A percentile compares a stretch with the other conserved stretches of the same genome.
phyloP scores from a whole-genome alignment of 805 yeast genomes.

The Scheffersomyces ergatensis region DNA sequence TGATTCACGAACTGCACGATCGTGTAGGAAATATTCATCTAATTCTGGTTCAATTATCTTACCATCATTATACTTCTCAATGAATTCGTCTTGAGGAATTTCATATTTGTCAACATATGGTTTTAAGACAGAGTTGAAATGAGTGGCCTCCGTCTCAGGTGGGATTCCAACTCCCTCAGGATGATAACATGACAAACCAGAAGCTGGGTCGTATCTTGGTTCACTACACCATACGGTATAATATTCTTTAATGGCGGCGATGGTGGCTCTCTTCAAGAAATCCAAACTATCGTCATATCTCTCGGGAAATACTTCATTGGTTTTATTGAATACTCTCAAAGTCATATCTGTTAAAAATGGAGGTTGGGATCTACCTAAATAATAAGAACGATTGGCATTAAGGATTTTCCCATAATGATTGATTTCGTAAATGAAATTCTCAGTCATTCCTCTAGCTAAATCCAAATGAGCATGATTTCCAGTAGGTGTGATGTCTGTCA shows the following conservation, averaged over 20 bases:
- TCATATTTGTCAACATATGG: slow-evolving; percentile 68
- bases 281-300: slow-evolving; percentile 42
- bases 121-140: slow-evolving; percentile 67
- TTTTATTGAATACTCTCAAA: slow-evolving; percentile 58
- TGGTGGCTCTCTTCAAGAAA: slow-evolving; percentile 61
- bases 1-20: slow-evolving; percentile 91
- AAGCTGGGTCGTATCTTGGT: slow-evolving; percentile 69
- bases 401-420: slow-evolving; percentile 86
- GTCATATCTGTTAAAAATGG: slow-evolving; percentile 96
- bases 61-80: slow-evolving; percentile 62
- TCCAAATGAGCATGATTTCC: slow-evolving; percentile 46
- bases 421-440: slow-evolving; percentile 88
- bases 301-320: slow-evolving; percentile 45
- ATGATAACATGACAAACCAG: slow-evolving; percentile 86
- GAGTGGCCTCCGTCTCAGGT: slow-evolving; percentile 92
- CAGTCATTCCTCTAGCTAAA: slow-evolving; percentile 86
- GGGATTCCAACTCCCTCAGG: slow-evolving; percentile 94
- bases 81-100: slow-evolving; percentile 58
- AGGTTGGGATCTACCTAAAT: slow-evolving; percentile 90
- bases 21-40: slow-evolving; percentile 87
- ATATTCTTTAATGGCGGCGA: slow-evolving; percentile 87
- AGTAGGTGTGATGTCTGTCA: slow-evolving; percentile 47
- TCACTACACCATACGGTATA: slow-evolving; percentile 69
- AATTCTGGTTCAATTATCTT: slow-evolving; percentile 70
- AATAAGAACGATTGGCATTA: slow-evolving; percentile 92